Conservation (phyloP, 2,329 filamentous ascomycete species). For the Alternaria angustiovoidea region DNA sequence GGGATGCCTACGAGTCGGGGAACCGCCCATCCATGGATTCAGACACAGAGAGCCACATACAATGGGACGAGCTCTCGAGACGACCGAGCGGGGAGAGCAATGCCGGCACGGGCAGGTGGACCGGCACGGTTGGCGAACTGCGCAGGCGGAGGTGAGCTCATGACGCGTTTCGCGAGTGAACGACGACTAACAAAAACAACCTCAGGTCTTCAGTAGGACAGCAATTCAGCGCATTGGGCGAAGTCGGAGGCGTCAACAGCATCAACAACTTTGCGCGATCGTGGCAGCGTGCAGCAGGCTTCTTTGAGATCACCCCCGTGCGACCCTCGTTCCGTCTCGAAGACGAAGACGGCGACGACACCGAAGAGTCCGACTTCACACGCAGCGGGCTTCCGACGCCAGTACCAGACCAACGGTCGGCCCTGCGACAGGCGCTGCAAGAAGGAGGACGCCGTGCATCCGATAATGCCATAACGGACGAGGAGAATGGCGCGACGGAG, state of each 20-base stretch:
- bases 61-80: constrained; percentile 49
- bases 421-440: constrained; percentile 53
- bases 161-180: not conserved
- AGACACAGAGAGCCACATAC: constrained; percentile 43
- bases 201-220: constrained; percentile 59
- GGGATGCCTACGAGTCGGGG: constrained; percentile 57
- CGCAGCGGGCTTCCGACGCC: constrained; percentile 39
- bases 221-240: constrained; percentile 62
- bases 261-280: constrained; percentile 92
- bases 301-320: constrained; percentile 85
- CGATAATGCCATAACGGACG: constrained; percentile 49
- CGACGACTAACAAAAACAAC: constrained; percentile 11
- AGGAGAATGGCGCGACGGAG: constrained; percentile 45
- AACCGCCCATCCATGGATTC: constrained; percentile 55
- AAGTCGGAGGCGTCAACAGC: constrained; percentile 90
- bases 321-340: constrained; percentile 73
- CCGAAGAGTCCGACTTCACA: constrained; percentile 44
- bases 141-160: constrained; percentile 48
- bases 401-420: constrained; percentile 51
- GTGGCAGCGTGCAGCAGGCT: constrained; percentile 89
- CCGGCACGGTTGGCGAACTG: constrained; percentile 37
- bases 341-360: constrained; percentile 37
- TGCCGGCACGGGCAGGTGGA: constrained; percentile 36
- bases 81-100: constrained; percentile 42
- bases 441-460: constrained; percentile 47